phyloP scores from a whole-genome alignment of 306 rosid genomes.

The Lathyrus sativus region DNA sequence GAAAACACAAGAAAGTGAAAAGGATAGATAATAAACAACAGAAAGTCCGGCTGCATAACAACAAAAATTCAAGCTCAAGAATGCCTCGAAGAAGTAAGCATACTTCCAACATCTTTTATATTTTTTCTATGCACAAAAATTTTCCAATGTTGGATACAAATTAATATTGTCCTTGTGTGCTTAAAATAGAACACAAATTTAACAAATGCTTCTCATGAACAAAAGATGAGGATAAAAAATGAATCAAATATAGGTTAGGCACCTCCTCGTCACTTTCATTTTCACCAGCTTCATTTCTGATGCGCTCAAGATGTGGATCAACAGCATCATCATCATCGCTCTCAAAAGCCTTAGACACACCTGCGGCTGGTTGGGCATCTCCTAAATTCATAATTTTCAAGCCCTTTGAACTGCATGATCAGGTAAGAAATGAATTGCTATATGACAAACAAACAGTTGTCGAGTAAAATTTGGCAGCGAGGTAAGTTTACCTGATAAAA shows the following conservation, averaged over 20 bases:
- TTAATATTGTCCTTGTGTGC: background rate
- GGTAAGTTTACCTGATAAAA: constrained; percentile 75
- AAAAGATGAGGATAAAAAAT: background rate
- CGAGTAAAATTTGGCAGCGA: constrained; percentile 21
- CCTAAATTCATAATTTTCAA: constrained; percentile 95
- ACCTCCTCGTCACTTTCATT: constrained; percentile 99
- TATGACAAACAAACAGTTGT: constrained; percentile 26
- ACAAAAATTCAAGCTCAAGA: constrained; percentile 1
- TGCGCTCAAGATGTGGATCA: constrained; percentile 98
- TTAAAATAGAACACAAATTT: background rate
- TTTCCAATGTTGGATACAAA: constrained; percentile 22
- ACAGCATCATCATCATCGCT: constrained; percentile 90
- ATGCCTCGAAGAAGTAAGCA: background rate
- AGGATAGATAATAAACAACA: constrained; percentile 15
- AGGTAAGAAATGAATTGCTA: constrained; percentile 32
- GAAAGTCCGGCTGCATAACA: background rate
- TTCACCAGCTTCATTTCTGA: constrained; percentile 79
- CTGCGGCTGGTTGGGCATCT: constrained; percentile 57
- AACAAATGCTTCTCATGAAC: constrained; percentile 13
- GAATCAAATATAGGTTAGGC: constrained; percentile 8
- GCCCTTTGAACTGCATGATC: constrained; percentile 77
- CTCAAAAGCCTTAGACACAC: constrained; percentile 82
- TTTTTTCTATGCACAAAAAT: constrained; percentile 8
- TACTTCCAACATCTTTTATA: background rate
- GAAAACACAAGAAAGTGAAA: constrained; percentile 22